A percentile compares a stretch with the other conserved stretches of the same genome.
Evolutionary conservation across 495 filamentous ascomycete genomes (phyloP).

Genomic region (Penicillium lividum): DNA sequence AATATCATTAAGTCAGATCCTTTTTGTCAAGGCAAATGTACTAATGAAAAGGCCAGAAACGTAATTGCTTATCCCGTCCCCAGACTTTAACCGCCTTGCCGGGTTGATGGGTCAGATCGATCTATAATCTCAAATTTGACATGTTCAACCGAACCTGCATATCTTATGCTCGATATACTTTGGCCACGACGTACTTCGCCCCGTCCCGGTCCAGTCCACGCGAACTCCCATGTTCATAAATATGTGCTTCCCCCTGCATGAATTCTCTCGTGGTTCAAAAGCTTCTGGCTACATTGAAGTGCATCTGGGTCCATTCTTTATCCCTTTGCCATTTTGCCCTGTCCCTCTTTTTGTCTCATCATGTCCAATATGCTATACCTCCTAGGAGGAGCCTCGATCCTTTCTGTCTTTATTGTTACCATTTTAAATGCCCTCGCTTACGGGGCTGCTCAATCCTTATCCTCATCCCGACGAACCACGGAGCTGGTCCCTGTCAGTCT

Average conservation of each 20-base stretch:
- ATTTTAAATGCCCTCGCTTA: conserved; percentile 40
- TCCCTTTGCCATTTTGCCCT: conserved; percentile 1
- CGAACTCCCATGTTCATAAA: conserved; percentile 13
- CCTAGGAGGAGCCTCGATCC: conserved; percentile 29
- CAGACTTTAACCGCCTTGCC: conserved; percentile 22
- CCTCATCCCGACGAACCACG: conserved; percentile 17
- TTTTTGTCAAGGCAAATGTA: background rate
- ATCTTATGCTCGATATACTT: conserved; percentile 20
- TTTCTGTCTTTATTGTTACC: conserved; percentile 31
- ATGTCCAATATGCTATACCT: conserved; percentile 28
- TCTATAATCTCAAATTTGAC: conserved; percentile 14
- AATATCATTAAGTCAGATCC: background rate
- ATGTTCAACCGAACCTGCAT: conserved; percentile 17
- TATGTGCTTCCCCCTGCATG: conserved; percentile 9
- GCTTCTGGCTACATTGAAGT: conserved; percentile 1
- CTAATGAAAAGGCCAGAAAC: no score
- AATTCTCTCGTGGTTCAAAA: background rate
- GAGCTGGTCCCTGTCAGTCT: conserved; percentile 32
- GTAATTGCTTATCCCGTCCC: conserved; percentile 4
- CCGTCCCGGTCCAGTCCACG: conserved; percentile 23
- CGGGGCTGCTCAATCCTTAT: conserved; percentile 23
- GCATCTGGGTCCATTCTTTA: conserved; percentile 2
- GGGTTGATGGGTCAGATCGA: conserved; percentile 30
- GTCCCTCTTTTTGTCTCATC: conserved; percentile 7
- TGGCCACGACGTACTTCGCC: conserved; percentile 24